phyloP scores from a whole-genome alignment of 2,329 filamentous ascomycete species.

The Fusarium setosum region DNA sequence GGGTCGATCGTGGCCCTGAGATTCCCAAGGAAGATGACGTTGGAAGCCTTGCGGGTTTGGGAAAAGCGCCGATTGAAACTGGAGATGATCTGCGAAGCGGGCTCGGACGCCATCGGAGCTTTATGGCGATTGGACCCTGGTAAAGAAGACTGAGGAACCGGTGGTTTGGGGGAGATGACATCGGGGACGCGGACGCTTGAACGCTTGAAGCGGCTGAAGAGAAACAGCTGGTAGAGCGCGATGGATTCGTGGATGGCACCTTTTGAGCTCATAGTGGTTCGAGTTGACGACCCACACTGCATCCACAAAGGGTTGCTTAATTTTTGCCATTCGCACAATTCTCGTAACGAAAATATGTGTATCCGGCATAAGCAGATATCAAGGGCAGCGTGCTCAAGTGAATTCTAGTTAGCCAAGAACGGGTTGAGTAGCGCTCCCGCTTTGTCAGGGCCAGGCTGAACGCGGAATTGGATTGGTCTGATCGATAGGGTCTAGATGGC shows the following conservation, averaged over 20 bases:
- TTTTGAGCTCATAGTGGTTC: slow-evolving; percentile 1
- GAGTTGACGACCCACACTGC: background rate
- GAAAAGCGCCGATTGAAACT: slow-evolving; percentile 46
- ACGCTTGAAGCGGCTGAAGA: slow-evolving; percentile 24
- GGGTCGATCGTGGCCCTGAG: slow-evolving; percentile 36
- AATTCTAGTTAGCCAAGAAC: background rate
- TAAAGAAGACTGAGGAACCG: slow-evolving; percentile 19
- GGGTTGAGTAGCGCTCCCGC: background rate
- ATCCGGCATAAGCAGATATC: background rate
- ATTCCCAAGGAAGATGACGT: slow-evolving; percentile 34
- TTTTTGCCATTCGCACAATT: background rate
- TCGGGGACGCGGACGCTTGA: slow-evolving; percentile 15
- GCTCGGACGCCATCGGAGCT: slow-evolving; percentile 31
- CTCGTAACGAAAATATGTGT: background rate
- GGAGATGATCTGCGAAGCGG: slow-evolving; percentile 47
- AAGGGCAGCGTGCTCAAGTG: background rate
- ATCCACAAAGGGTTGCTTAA: background rate
- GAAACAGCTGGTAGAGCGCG: background rate
- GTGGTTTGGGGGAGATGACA: slow-evolving; percentile 24
- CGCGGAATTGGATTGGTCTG: background rate
- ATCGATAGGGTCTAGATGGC: slow-evolving; percentile 25
- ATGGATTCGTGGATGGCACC: background rate
- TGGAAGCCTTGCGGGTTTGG: slow-evolving; percentile 37
- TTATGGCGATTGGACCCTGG: slow-evolving; percentile 31
- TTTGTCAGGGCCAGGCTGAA: slow-evolving; percentile 3